phyloP scores from a whole-genome alignment of 805 yeast genomes.

The Candida hungchunana region DNA sequence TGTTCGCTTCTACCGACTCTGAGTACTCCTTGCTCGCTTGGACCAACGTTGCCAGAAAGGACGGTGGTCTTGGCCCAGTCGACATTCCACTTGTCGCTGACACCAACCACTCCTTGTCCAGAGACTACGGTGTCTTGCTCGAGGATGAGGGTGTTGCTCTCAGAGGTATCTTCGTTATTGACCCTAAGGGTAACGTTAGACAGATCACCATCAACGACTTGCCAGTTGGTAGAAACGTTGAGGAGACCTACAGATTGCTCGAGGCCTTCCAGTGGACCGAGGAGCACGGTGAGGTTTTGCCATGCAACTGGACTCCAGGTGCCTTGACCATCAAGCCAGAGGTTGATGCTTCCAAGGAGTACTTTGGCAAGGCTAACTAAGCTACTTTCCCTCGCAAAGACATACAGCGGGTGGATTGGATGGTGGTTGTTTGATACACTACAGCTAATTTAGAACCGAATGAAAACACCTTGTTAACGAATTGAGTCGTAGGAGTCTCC shows the following conservation, averaged over 20 bases:
- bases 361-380: slow-evolving; percentile 60
- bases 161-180: slow-evolving; percentile 97
- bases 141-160: slow-evolving; percentile 96
- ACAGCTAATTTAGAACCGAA: too few species aligned
- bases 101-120: slow-evolving; percentile 91
- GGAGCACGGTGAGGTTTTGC: slow-evolving; percentile 98
- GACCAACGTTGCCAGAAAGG: slow-evolving; percentile 95
- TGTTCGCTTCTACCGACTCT: slow-evolving; percentile 97
- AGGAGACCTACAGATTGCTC: slow-evolving; percentile 93
- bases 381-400: background rate
- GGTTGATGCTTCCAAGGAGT: slow-evolving; percentile 72
- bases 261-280: slow-evolving; percentile 99
- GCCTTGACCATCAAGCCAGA: slow-evolving; percentile 86
- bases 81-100: slow-evolving; percentile 94
- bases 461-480: too few species aligned
- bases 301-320: slow-evolving; percentile 99
- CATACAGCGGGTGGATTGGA: too few species aligned
- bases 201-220: slow-evolving; percentile 97
- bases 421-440: too few species aligned
- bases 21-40: slow-evolving; percentile 97
- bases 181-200: slow-evolving; percentile 92
- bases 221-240: slow-evolving; percentile 99
- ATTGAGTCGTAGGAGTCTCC: too few species aligned
- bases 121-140: slow-evolving; percentile 95
- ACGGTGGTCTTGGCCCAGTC: slow-evolving; percentile 97